phyloP scores from a whole-genome alignment of 352 stramenopile species.

The Saprolegnia parasitica region DNA sequence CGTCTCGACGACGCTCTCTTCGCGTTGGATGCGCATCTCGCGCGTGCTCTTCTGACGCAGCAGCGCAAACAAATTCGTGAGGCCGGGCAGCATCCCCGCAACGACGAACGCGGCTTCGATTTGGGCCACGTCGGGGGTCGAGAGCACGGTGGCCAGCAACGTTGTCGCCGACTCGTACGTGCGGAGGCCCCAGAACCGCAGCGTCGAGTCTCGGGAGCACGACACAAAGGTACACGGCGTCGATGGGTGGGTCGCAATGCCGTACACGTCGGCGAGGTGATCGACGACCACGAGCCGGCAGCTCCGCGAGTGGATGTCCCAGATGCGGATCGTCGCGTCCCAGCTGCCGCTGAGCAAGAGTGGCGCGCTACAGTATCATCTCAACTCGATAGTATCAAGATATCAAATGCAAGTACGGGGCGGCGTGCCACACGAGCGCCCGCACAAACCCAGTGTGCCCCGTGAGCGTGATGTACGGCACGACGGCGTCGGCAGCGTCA shows the following conservation, averaged over 20 bases:
- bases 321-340: conserved; percentile 32
- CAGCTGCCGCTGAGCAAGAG: conserved; percentile 29
- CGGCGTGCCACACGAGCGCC: conserved; percentile 30
- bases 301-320: conserved; percentile 24
- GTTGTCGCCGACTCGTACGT: not conserved
- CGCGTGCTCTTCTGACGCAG: not conserved
- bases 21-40: conserved; percentile 5
- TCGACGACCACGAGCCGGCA: conserved; percentile 29
- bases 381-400: not conserved
- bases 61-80: conserved; percentile 23
- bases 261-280: conserved; percentile 33
- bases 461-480: conserved; percentile 25
- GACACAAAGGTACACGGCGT: conserved; percentile 31
- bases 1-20: conserved; percentile 5
- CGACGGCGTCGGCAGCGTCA: not conserved
- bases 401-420: not conserved
- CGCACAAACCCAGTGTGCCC: conserved; percentile 32
- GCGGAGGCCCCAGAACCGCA: conserved; percentile 31
- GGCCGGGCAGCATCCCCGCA: not conserved
- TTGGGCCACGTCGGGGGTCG: not conserved
- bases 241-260: conserved; percentile 25
- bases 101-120: not conserved
- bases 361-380: not conserved
- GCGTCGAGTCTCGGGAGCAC: conserved; percentile 31
- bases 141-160: conserved; percentile 14